These are phyloP conservation scores for Talaromyces liani DNA, from an alignment of 495 filamentous ascomycete genomes.

Conservation along the genomic window DNA sequence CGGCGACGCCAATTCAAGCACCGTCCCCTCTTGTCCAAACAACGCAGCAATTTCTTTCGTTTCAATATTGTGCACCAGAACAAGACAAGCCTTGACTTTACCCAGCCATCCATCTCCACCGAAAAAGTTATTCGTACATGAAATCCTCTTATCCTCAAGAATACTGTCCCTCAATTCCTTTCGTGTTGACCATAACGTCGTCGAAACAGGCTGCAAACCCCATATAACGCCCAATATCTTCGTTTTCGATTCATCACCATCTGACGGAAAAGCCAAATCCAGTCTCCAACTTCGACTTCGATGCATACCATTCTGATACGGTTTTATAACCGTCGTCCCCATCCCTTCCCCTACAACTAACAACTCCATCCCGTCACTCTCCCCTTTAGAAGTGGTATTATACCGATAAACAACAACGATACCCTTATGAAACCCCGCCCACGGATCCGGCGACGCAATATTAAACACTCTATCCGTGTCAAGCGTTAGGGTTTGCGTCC, in stretches of 20 bases:
- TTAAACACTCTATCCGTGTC: neutral
- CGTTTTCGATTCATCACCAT: neutral
- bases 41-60: neutral
- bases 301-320: neutral
- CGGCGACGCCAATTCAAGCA: neutral
- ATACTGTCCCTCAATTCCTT: neutral
- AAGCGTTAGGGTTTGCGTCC: neutral
- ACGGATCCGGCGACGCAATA: neutral
- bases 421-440: neutral
- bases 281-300: neutral
- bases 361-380: neutral
- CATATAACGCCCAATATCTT: neutral
- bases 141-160: neutral
- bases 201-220: neutral
- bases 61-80: neutral
- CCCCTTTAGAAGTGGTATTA: neutral
- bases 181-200: neutral
- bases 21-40: neutral
- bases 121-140: neutral
- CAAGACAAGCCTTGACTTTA: neutral
- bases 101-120: neutral
- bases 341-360: neutral
- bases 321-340: neutral
- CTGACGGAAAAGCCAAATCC: neutral
- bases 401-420: neutral